phyloP scores from a whole-genome alignment of 495 filamentous ascomycete species.

The Pseudevernia furfuracea region DNA sequence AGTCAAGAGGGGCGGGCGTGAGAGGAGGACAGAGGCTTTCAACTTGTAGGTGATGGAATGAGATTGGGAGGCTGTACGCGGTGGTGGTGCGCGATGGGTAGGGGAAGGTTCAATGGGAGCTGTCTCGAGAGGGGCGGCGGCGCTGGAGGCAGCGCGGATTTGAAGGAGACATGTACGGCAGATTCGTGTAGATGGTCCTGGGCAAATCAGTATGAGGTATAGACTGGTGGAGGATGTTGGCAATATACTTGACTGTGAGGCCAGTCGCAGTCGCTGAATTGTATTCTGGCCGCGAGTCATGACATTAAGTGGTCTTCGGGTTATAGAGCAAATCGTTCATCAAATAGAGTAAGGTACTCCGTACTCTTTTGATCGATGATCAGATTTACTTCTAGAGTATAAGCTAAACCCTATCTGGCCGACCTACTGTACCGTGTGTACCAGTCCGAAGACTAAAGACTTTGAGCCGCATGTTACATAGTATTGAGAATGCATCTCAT shows the following conservation, averaged over 20 bases:
- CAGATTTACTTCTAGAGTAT: neutral
- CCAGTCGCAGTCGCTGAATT: slow-evolving; percentile 14
- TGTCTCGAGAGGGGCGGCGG: slow-evolving; percentile 28
- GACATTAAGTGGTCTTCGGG: neutral
- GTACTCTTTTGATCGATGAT: neutral
- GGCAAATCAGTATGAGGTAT: slow-evolving; percentile 2
- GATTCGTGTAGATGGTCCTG: slow-evolving; percentile 41
- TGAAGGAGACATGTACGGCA: slow-evolving; percentile 47
- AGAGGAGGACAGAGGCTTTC: slow-evolving; percentile 75
- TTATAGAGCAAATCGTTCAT: neutral
- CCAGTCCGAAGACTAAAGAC: too few species aligned
- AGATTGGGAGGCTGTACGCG: slow-evolving; percentile 25
- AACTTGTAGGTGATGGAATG: slow-evolving; percentile 50
- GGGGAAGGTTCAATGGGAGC: slow-evolving; percentile 29
- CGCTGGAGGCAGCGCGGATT: slow-evolving; percentile 40
- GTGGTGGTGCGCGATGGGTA: slow-evolving; percentile 20
- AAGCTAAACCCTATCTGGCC: neutral
- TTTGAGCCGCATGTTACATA: too few species aligned
- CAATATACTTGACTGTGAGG: slow-evolving; percentile 16
- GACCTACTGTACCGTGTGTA: too few species aligned
- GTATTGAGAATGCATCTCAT: too few species aligned
- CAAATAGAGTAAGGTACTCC: too few species aligned
- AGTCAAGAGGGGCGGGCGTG: slow-evolving; percentile 80
- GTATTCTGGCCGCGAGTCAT: slow-evolving; percentile 13
- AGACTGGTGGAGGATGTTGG: neutral